phyloP scores from a whole-genome alignment of 768 basidiomycete species.

The Mycena vulgaris region DNA sequence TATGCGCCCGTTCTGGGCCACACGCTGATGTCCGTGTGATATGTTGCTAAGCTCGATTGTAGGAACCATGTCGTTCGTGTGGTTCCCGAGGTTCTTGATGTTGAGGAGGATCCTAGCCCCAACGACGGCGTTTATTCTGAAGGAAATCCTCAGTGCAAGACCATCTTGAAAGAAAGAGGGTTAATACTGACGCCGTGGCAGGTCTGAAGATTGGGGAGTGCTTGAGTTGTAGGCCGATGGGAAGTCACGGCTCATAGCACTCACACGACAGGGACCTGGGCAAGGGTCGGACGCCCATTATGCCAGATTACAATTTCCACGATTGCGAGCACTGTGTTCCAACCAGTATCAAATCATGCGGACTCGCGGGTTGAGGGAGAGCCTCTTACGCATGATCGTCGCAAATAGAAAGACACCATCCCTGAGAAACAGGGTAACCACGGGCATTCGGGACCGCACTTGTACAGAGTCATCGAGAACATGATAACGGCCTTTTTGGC shows the following conservation, averaged over 20 bases:
- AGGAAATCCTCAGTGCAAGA: background rate
- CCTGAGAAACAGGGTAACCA: background rate
- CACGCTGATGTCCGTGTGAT: background rate
- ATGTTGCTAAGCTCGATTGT: background rate
- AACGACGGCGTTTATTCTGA: background rate
- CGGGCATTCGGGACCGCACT: background rate
- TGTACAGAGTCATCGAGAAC: conserved; percentile 10
- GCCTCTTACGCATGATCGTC: background rate
- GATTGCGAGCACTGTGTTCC: background rate
- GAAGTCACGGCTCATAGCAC: background rate
- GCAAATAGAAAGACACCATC: background rate
- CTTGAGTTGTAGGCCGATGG: too few relatives aligned
- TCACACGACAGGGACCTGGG: conserved; percentile 1
- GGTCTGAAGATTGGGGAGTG: background rate
- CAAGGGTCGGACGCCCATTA: background rate
- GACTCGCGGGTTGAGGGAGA: background rate
- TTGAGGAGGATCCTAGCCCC: background rate
- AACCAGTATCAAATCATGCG: background rate
- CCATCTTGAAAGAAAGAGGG: background rate
- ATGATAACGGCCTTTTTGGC: background rate
- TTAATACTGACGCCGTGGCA: background rate
- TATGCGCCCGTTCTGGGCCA: background rate
- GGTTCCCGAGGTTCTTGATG: background rate
- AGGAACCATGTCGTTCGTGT: background rate
- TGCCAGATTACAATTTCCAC: background rate